Base-by-base conservation (phyloP, 1,139 yeast species). In the Yamadazyma sp. region DNA sequence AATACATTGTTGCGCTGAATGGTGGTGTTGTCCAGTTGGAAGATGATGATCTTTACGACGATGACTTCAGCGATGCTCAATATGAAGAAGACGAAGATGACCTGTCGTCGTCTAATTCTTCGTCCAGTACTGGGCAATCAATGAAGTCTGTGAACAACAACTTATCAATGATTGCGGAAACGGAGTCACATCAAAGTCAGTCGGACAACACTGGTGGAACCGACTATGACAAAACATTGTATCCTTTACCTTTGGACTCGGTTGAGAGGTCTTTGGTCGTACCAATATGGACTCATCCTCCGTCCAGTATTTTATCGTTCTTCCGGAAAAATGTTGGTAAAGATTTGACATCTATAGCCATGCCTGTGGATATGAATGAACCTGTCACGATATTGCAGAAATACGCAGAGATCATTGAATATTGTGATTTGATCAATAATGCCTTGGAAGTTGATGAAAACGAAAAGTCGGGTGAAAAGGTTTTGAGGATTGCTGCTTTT, bases 311-410 rank as follows among this genome's bases (percentile, higher is more conserved):
- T 29, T 67, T 91, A 38, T 76, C 89, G 1, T 78, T 89, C 53
- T 73, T 92, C 43, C 77, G 96, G 40, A 89, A 91, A 57, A 89
- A 88, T 53, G 95, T 91, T 12, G 97, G 98, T 20, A 91, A 91
- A 56, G 98, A 91, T 60, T 61, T 91, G 47, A 76, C 92, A 0
- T 77, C 92, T 1, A 79, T 89, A 41, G 83, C 96, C 1, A 89
- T 91, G 94, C 98, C 98, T 1, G 96, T 92, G 4, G 83, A 94
- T 2, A 77, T 89, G 46, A 92, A 92, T 64, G 98, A 92, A 59
- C 98, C 98, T 0, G 62, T 91, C 14, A 79, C 95, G 0, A 79
- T 86, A 26, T 66, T 92, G 41, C 96, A 92, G 59, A 77, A 82
- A 48, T 78, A 83, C 51, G 73, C 92, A 0, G 98, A 92, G 59